Percentiles rank a stretch among this genome's conserved stretches.
Conservation (phyloP, 768 basidiomycete species). For the Ramaria rubella region DNA sequence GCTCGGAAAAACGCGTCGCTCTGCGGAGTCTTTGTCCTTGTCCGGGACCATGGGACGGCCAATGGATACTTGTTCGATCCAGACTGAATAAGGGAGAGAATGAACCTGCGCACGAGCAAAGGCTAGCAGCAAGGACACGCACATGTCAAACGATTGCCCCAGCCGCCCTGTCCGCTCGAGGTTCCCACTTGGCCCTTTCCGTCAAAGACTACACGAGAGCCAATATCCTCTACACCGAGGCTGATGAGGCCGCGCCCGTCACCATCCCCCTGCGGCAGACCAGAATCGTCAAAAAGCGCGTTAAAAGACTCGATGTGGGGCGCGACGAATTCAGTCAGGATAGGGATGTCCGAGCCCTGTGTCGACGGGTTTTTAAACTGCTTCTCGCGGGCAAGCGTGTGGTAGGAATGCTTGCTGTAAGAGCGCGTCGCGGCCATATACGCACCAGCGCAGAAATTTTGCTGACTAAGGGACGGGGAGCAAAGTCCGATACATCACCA, state of each 20-base stretch:
- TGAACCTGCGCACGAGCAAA: slow-evolving; percentile 6
- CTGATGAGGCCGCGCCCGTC: slow-evolving; percentile 76
- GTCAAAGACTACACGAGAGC: slow-evolving; percentile 91
- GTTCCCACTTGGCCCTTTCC: slow-evolving; percentile 48
- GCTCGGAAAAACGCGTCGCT: slow-evolving; percentile 77
- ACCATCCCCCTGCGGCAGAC: slow-evolving; percentile 64
- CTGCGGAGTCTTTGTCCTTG: slow-evolving; percentile 64
- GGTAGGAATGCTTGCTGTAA: slow-evolving; percentile 47
- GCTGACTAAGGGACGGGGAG: neutral
- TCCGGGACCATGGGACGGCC: slow-evolving; percentile 83
- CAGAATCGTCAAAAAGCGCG: slow-evolving; percentile 89
- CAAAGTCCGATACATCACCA: too few species aligned
- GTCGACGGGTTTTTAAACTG: slow-evolving; percentile 70
- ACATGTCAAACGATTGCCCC: slow-evolving; percentile 86
- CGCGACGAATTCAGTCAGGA: slow-evolving; percentile 85
- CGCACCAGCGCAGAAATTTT: neutral
- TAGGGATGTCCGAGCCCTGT: slow-evolving; percentile 61
- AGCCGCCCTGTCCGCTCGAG: slow-evolving; percentile 47
- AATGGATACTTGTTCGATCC: slow-evolving; percentile 82
- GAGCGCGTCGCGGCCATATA: slow-evolving; percentile 40
- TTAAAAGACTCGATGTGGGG: slow-evolving; percentile 98
- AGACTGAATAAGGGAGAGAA: slow-evolving; percentile 47
- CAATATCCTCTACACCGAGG: slow-evolving; percentile 75
- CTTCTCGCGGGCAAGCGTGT: slow-evolving; percentile 74
- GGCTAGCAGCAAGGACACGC: slow-evolving; percentile 1